Conservation (phyloP, 2,329 filamentous ascomycete species). For the Diplodia mutila region DNA sequence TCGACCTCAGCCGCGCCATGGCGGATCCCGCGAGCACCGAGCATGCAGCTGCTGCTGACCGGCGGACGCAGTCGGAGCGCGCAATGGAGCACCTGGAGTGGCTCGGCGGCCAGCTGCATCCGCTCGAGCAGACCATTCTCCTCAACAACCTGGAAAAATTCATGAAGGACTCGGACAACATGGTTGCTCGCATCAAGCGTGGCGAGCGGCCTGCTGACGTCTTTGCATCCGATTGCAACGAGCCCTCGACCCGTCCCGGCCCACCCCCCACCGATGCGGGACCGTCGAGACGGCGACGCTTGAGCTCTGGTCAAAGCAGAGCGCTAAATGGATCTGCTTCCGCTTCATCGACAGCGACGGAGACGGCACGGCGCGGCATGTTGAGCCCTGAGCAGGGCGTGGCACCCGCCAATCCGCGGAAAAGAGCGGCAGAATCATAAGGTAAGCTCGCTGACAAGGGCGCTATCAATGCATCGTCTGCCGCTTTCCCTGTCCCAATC, state of each 20-base stretch:
- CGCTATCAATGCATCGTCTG: slow-evolving; percentile 9
- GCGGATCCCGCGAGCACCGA: slow-evolving; percentile 7
- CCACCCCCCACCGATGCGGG: background rate
- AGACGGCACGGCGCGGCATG: slow-evolving; percentile 15
- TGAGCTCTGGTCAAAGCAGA: slow-evolving; percentile 19
- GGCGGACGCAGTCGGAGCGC: slow-evolving; percentile 7
- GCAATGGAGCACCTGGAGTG: slow-evolving; percentile 23
- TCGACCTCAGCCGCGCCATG: slow-evolving; percentile 12
- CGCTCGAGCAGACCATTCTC: slow-evolving; percentile 22
- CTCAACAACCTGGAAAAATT: slow-evolving; percentile 24
- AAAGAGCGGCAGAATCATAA: slow-evolving; percentile 12
- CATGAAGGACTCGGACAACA: slow-evolving; percentile 19
- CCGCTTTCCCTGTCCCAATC: slow-evolving; percentile 8
- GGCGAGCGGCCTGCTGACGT: slow-evolving; percentile 25
- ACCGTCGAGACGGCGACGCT: slow-evolving; percentile 13
- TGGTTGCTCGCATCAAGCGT: slow-evolving; percentile 22
- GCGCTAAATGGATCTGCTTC: slow-evolving; percentile 4
- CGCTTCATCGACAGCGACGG: slow-evolving; percentile 4
- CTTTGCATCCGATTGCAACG: slow-evolving; percentile 4
- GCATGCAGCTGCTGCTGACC: background rate
- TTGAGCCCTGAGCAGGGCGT: slow-evolving; percentile 9
- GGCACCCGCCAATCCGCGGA: slow-evolving; percentile 18
- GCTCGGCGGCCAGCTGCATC: slow-evolving; percentile 18
- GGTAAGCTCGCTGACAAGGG: slow-evolving; percentile 18
- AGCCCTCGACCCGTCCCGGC: slow-evolving; percentile 1